phyloP scores from a whole-genome alignment of 192 early-diverging fungal genomes.

The Haplosporangium gracile region DNA sequence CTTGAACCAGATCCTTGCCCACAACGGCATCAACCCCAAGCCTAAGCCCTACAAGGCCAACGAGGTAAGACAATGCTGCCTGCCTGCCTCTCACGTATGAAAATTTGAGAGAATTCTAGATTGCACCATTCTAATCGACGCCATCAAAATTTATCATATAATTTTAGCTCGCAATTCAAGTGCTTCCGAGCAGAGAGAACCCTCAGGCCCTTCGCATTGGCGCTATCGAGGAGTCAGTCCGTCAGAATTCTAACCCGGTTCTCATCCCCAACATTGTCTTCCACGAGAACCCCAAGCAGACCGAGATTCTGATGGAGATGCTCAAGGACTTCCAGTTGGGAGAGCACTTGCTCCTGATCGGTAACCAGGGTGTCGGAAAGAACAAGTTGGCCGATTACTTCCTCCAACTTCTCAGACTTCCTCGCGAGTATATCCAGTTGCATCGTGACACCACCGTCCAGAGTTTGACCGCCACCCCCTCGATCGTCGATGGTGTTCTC shows the following conservation, averaged over 20 bases:
- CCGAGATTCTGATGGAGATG: conserved; percentile 79
- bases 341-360: conserved; percentile 86
- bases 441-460: conserved; percentile 86
- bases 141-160: not conserved
- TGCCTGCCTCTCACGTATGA: not conserved
- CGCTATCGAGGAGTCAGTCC: conserved; percentile 60
- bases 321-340: conserved; percentile 82
- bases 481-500: conserved; percentile 77
- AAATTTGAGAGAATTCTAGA: not conserved
- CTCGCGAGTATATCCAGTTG: conserved; percentile 84
- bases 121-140: not conserved
- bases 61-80: conserved; percentile 19
- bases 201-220: conserved; percentile 70
- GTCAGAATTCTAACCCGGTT: conserved; percentile 69
- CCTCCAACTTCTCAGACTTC: conserved; percentile 75
- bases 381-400: conserved; percentile 78
- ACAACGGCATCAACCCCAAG: conserved; percentile 65
- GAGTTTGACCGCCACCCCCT: conserved; percentile 80
- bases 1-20: conserved; percentile 69
- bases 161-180: conserved; percentile 60
- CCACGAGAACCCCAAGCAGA: conserved; percentile 83
- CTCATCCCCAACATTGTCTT: conserved; percentile 77
- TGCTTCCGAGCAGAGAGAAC: conserved; percentile 60
- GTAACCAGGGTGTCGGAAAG: conserved; percentile 84
- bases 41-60: conserved; percentile 40